Conservation (phyloP, 2,329 filamentous ascomycete species). For the Aspergillus alliaceus region DNA sequence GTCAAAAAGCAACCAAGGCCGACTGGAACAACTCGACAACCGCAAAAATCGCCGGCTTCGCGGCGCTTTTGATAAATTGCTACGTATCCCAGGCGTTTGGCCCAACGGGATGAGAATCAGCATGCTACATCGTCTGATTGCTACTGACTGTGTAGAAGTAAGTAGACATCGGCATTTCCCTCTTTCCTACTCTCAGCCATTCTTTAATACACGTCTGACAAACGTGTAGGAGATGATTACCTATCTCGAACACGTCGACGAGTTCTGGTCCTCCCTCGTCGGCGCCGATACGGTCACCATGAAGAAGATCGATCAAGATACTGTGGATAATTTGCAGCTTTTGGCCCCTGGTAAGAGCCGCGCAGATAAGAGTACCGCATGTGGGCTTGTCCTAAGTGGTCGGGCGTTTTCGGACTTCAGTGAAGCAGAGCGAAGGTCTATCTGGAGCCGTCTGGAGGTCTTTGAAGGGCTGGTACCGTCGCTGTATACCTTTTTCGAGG, state of each 20-base stretch:
- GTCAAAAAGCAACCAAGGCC: conserved; percentile 10
- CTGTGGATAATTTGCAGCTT: conserved; percentile 17
- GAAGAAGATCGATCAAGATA: conserved; percentile 21
- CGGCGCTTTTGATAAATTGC: conserved; percentile 11
- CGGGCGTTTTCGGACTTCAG: conserved; percentile 18
- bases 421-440: conserved; percentile 24
- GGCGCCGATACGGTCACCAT: conserved; percentile 10
- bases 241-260: conserved; percentile 15
- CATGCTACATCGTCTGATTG: conserved; percentile 15
- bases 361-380: conserved; percentile 11
- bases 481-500: conserved; percentile 23
- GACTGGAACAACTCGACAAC: conserved; percentile 10
- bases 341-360: conserved; percentile 15
- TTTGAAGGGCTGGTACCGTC: conserved; percentile 18
- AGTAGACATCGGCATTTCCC: too few relatives aligned
- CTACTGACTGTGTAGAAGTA: conserved; percentile 16
- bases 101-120: conserved; percentile 15
- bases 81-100: conserved; percentile 12
- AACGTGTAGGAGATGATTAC: conserved; percentile 20
- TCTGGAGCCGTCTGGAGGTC: conserved; percentile 28
- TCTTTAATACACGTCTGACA: too few relatives aligned
- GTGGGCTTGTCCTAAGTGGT: conserved; percentile 18
- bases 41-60: conserved; percentile 3
- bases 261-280: conserved; percentile 23
- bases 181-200: too few relatives aligned